Percentiles rank a stretch among this genome's conserved stretches.
Conservation (phyloP, 169 alveolate genomes). For the Plasmodium coatneyi region DNA sequence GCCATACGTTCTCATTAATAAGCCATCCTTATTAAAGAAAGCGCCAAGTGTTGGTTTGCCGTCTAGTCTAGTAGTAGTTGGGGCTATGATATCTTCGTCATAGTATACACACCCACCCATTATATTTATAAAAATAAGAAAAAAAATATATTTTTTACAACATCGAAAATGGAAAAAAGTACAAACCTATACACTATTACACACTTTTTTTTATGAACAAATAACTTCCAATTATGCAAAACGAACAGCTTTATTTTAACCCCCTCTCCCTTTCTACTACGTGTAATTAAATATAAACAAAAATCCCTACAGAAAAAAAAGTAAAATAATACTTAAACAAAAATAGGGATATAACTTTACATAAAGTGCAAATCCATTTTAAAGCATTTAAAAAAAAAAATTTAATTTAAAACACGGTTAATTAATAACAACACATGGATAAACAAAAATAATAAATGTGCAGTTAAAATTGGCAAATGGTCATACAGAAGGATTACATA, state of each 20-base stretch:
- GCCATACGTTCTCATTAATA: conserved; percentile 76
- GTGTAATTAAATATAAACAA: background rate
- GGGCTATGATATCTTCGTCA: background rate
- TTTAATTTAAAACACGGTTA: background rate
- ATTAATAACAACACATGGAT: background rate
- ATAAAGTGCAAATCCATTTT: background rate
- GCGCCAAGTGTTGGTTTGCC: conserved; percentile 70
- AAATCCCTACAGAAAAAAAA: background rate
- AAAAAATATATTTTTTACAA: background rate
- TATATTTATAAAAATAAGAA: background rate
- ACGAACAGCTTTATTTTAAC: background rate
- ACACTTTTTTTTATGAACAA: background rate
- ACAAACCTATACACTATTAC: background rate
- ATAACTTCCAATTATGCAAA: background rate
- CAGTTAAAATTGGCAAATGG: background rate
- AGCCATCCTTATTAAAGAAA: conserved; percentile 76
- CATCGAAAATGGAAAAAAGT: background rate
- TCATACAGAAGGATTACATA: background rate
- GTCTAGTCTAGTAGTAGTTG: conserved; percentile 6
- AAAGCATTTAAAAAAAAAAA: background rate
- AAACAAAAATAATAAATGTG: background rate
- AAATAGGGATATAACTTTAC: background rate
- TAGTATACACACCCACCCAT: background rate
- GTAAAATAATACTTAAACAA: background rate
- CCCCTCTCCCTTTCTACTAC: background rate